Base-by-base conservation (phyloP, 371 early-diverging fungal species). In the Batrachochytrium dendrobatidis region DNA sequence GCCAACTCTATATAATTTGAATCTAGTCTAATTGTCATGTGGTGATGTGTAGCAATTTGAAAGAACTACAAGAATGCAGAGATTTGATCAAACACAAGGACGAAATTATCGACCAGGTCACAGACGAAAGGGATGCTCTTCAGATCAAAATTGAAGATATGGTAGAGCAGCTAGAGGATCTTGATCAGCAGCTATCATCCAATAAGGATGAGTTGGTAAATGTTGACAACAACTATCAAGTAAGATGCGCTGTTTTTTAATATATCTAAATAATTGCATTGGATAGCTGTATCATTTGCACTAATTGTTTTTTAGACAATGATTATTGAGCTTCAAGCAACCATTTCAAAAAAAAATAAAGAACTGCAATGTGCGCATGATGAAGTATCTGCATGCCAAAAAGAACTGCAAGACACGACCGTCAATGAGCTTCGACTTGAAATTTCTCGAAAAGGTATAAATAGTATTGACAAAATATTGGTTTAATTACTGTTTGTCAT, bases 131-230 rank as follows among this genome's bases (percentile, higher is more conserved):
- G 4, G 66, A 71, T 39, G 61, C 66, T 0, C 55, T 76, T n/a
- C 55, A 65, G 33, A 58, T 64, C n/a, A 64, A 67, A 51, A 29
- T 76, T 0, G 66, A 69, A 30, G 76, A 76, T 24, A 46, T 70
- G 24, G n/a, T 54, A 20, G 64, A 64, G 15, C 61, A 66, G 39
- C 46, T 69, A n/a, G 67, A 68, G 44, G 20, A 5, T 5, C 46
- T 24, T 20, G 12, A 12, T 26, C 5, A 12, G 24, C 20, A 12
- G 7, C 46, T 24, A 5, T 3, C 3, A 5, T 3, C 5, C 12
- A 26, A 55, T 10, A 18, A 55, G 18, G 53, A 55, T 8, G 62
- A 65, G 26, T 29, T 65, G 35, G 55, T 55, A 20, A 12, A 45
- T 26, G 46, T 24, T 12, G 26, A 20, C 26, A 5, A 45, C 7